Evolutionary conservation across 257 asterid species (phyloP).

Genomic region (Verbena officinalis): DNA sequence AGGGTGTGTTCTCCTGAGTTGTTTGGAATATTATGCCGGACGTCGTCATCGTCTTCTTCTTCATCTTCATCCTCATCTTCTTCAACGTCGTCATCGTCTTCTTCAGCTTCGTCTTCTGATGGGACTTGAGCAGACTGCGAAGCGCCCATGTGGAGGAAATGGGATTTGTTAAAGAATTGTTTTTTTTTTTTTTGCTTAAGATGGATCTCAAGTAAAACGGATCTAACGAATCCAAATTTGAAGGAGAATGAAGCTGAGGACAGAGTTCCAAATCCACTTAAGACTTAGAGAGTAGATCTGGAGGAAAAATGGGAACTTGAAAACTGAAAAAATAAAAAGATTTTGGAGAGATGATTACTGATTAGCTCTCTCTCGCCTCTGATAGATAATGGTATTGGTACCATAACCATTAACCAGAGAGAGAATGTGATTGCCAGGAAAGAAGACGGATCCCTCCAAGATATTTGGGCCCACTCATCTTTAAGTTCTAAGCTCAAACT

Average conservation of each 20-base stretch:
- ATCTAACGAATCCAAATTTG: conserved; percentile 14
- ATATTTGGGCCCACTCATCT: too few species aligned
- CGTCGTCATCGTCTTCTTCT: conserved; percentile 42
- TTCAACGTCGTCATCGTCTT: conserved; percentile 23
- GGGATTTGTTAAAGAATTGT: neutral
- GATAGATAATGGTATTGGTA: too few species aligned
- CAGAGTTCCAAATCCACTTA: conserved; percentile 5
- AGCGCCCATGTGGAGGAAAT: conserved; percentile 62
- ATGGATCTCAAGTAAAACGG: conserved; percentile 30
- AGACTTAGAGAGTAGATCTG: conserved; percentile 39
- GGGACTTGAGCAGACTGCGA: conserved; percentile 70
- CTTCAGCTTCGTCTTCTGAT: conserved; percentile 56
- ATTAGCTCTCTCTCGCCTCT: too few species aligned
- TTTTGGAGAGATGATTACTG: too few species aligned
- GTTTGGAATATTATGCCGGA: conserved; percentile 32
- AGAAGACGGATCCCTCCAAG: too few species aligned
- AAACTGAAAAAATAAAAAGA: conserved; percentile 5
- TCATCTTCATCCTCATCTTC: conserved; percentile 40
- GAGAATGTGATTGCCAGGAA: too few species aligned
- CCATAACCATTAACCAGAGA: too few species aligned
- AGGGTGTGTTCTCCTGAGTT: conserved; percentile 39
- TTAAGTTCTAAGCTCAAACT: too few species aligned
- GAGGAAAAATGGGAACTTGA: conserved; percentile 5
- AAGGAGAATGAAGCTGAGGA: conserved; percentile 22
- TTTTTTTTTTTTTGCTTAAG: neutral